These are phyloP conservation scores for Hagleromyces aurorensis DNA, from an alignment of 805 yeast species.

Conservation along the genomic window DNA sequence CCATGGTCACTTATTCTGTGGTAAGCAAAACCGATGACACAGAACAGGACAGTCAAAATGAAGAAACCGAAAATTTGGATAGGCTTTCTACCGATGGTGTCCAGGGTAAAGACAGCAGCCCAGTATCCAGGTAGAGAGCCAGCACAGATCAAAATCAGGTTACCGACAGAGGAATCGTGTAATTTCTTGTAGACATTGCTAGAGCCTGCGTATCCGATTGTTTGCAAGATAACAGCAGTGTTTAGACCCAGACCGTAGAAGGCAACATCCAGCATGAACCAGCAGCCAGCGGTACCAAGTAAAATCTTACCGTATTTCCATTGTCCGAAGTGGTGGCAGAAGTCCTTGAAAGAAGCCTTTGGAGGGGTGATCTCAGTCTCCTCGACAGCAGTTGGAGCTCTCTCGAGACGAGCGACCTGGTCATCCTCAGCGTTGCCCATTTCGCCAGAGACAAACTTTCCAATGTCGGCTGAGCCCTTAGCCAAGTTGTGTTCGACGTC, in stretches of 20 bases:
- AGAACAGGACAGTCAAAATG: slow-evolving; percentile 62
- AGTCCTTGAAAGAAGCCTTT: slow-evolving; percentile 75
- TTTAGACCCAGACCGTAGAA: slow-evolving; percentile 84
- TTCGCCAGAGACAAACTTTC: slow-evolving; percentile 42
- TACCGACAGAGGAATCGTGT: slow-evolving; percentile 82
- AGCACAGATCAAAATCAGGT: slow-evolving; percentile 85
- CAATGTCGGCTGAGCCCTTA: slow-evolving; percentile 49
- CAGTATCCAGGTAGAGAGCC: slow-evolving; percentile 95
- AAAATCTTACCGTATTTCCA: slow-evolving; percentile 84
- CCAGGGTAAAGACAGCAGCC: slow-evolving; percentile 74
- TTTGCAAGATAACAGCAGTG: slow-evolving; percentile 66
- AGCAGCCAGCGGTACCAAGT: slow-evolving; percentile 83
- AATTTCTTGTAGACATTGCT: slow-evolving; percentile 61
- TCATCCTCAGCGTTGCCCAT: slow-evolving; percentile 45
- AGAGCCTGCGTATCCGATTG: slow-evolving; percentile 77
- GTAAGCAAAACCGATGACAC: slow-evolving; percentile 79
- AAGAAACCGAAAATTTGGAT: slow-evolving; percentile 71
- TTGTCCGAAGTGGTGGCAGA: slow-evolving; percentile 63
- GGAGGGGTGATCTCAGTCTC: slow-evolving; percentile 48
- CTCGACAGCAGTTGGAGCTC: slow-evolving; percentile 46
- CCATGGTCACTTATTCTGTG: slow-evolving; percentile 60
- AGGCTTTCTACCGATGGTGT: slow-evolving; percentile 76
- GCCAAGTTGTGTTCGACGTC: slow-evolving; percentile 59
- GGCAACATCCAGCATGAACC: slow-evolving; percentile 89
- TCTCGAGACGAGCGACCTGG: slow-evolving; percentile 37